phyloP scores from a whole-genome alignment of 805 yeast genomes.

The Torulaspora microellipsoides region DNA sequence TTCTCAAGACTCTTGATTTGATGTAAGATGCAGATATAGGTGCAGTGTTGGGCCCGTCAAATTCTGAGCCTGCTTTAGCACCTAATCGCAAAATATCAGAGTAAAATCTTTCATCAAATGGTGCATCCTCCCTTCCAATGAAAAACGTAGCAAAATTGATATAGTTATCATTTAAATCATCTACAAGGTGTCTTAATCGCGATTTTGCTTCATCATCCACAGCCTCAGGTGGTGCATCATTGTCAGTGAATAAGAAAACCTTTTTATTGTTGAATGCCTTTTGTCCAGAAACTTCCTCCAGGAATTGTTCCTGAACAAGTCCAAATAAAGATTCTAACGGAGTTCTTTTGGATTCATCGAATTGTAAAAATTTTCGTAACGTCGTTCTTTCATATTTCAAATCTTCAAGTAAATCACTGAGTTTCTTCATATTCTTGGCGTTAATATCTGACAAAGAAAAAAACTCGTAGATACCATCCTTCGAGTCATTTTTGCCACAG shows the following conservation, averaged over 20 bases:
- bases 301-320: conserved; percentile 52
- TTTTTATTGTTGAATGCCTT: conserved; percentile 50
- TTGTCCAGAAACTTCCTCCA: conserved; percentile 37
- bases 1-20: conserved; percentile 45
- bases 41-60: conserved; percentile 39
- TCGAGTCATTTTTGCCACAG: conserved; percentile 37
- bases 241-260: conserved; percentile 68
- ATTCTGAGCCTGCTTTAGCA: conserved; percentile 17
- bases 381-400: conserved; percentile 24
- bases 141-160: conserved; percentile 64
- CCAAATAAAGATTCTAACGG: conserved; percentile 45
- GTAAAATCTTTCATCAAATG: conserved; percentile 47
- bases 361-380: conserved; percentile 30
- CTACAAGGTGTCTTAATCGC: conserved; percentile 51
- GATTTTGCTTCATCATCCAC: conserved; percentile 39
- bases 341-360: conserved; percentile 24
- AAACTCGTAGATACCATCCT: conserved; percentile 45
- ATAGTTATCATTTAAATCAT: conserved; percentile 52
- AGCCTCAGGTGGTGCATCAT: conserved; percentile 58
- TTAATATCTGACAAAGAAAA: conserved; percentile 53
- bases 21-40: conserved; percentile 43
- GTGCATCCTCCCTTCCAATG: conserved; percentile 35
- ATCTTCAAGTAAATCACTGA: conserved; percentile 51
- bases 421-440: conserved; percentile 50
- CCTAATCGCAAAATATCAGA: conserved; percentile 46